Evolutionary conservation across 495 filamentous ascomycete genomes (phyloP).

Genomic region (Penicillium subrubescens): DNA sequence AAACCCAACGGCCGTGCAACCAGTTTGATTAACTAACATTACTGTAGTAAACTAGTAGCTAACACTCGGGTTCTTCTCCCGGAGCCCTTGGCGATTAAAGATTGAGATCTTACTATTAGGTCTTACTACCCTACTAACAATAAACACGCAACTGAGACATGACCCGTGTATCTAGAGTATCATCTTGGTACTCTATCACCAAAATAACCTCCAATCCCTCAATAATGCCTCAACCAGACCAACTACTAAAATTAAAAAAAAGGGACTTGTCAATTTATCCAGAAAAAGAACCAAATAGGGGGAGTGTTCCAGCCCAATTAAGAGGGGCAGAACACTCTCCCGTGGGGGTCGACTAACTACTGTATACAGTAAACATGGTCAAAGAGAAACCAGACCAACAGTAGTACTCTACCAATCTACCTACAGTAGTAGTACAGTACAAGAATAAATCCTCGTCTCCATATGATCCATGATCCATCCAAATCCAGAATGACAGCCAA

Average conservation of each 20-base stretch:
- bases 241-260: conserved; percentile 1
- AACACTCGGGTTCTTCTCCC: background rate
- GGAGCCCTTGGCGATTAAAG: background rate
- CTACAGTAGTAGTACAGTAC: background rate
- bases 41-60: background rate
- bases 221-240: background rate
- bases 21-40: background rate
- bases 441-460: background rate
- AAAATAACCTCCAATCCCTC: background rate
- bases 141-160: background rate
- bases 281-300: background rate
- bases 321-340: conserved; percentile 19
- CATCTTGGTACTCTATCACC: background rate
- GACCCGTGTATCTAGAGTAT: background rate
- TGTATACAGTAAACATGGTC: background rate
- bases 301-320: background rate
- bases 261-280: background rate
- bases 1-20: conserved; percentile 8
- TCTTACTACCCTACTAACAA: background rate
- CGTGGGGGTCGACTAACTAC: conserved; percentile 1
- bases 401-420: background rate
- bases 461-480: conserved; percentile 4
- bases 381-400: conserved; percentile 1
- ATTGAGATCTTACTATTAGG: background rate
- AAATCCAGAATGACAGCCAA: conserved; percentile 12